These are phyloP conservation scores for Lathyrus sativus DNA, from an alignment of 306 rosid species.

Conservation along the genomic window DNA sequence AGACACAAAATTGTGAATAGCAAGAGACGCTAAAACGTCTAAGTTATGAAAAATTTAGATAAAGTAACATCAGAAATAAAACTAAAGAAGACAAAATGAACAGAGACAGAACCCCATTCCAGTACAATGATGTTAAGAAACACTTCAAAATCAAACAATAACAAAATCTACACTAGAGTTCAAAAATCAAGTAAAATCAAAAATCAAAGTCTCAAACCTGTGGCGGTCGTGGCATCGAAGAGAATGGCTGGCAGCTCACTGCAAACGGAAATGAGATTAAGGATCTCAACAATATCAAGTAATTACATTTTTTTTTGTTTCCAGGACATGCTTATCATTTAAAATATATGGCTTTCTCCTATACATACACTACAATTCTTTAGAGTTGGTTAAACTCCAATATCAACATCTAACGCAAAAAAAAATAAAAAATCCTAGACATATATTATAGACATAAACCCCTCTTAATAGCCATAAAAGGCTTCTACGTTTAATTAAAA, in stretches of 20 bases:
- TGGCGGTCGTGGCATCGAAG: too few relatives aligned
- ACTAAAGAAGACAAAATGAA: not conserved
- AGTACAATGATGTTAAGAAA: not conserved
- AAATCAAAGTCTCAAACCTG: not conserved
- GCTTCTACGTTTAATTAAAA: too few relatives aligned
- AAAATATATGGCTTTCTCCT: too few relatives aligned
- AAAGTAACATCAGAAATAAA: not conserved
- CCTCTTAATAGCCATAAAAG: not conserved
- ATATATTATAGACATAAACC: not conserved
- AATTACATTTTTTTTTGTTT: not conserved
- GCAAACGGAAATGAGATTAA: too few relatives aligned
- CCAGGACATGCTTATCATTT: not conserved
- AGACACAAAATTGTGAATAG: not conserved
- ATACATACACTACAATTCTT: too few relatives aligned
- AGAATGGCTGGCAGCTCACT: too few relatives aligned
- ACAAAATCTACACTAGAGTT: not conserved
- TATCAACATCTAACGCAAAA: not conserved
- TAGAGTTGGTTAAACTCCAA: not conserved
- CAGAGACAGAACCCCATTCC: not conserved
- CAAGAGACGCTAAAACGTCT: not conserved
- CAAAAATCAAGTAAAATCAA: not conserved
- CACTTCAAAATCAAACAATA: not conserved
- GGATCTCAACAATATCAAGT: not conserved
- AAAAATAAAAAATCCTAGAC: not conserved
- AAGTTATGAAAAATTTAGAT: not conserved